Base-by-base conservation (phyloP, 2,329 filamentous ascomycete species). In the Dactylellina cionopaga region DNA sequence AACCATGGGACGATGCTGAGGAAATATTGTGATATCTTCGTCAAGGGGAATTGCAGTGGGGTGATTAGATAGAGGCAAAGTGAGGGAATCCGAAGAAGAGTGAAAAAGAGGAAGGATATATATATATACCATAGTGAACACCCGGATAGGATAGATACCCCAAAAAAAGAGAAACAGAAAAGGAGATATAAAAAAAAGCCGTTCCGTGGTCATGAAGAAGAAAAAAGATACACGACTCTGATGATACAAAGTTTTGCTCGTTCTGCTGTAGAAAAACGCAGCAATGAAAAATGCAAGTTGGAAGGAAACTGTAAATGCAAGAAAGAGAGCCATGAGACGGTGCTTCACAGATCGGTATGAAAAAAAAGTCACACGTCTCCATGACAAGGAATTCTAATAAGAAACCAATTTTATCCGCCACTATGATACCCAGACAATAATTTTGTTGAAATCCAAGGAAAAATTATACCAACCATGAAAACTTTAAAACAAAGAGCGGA, bases 51-150 rank as follows among this genome's bases (percentile, higher is more conserved):
- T 24, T 17, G 15, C 33, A 29, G 31, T 22, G 35, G 17, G 46
- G 35, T 43, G 58, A 52, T 63, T 54, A 56, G 33, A 47, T 41
- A 37, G 39, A 56, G 56, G 25, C 41, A 35, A 44, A 49, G 52
- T 17, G 51, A 51, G 43, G 44, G 43, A 19, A 55, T 33, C 25
- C 55, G 35, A 56, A 44, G 13, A 43, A 37, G 49, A 39, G 37
- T 5, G 25, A 25, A 22, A 22, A 46, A 54, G 31, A 15, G 25
- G 15, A 68, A 68, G 44, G 44, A 69, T 31, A 41, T 46, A 47
- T 46, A 62, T 70, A 71, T 64, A 51, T 71, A 71, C 66, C 66
- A 19, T 71, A 71, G 66, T 71, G 58, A 66, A 71, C 66, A 63
- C 66, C 55, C 52, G 47, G 63, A 68, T 49, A 58, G 54, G 62